Percentiles rank a stretch among this genome's conserved stretches.
These are phyloP conservation scores for Ambrosia artemisiifolia DNA, from an alignment of 129 eudicot species.

Conservation along the genomic window DNA sequence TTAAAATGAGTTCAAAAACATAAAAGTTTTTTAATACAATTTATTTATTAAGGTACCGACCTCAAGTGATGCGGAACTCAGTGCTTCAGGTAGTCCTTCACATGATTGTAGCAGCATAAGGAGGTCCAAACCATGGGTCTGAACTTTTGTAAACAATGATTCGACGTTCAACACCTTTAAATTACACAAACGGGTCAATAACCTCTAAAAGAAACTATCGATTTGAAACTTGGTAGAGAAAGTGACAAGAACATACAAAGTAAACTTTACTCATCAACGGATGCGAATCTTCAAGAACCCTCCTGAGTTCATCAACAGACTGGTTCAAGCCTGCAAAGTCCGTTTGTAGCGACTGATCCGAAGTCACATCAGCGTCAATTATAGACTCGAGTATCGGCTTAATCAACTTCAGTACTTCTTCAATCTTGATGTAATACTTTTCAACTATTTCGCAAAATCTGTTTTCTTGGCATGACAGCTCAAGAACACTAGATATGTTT, in stretches of 20 bases:
- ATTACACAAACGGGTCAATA: not conserved
- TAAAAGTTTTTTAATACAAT: not conserved
- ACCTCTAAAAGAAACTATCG: not conserved
- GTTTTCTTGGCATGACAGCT: conserved; percentile 45
- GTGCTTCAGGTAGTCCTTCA: conserved; percentile 43
- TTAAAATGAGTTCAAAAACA: conserved; percentile 5
- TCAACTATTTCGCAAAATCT: conserved; percentile 45
- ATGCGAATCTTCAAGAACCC: conserved; percentile 62
- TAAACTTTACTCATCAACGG: conserved; percentile 82
- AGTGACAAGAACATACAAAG: conserved; percentile 52
- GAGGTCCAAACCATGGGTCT: conserved; percentile 48
- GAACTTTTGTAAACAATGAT: conserved; percentile 45
- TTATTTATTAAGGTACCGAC: conserved; percentile 27
- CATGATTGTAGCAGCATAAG: conserved; percentile 56
- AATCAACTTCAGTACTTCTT: conserved; percentile 65
- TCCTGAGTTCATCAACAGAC: conserved; percentile 59
- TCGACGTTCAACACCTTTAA: conserved; percentile 75
- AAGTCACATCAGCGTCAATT: conserved; percentile 46
- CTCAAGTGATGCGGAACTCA: conserved; percentile 68
- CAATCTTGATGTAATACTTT: conserved; percentile 53
- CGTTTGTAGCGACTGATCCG: conserved; percentile 54
- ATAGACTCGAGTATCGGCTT: conserved; percentile 62
- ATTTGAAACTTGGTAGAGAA: not conserved
- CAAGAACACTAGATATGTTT: conserved; percentile 47
- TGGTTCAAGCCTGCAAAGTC: conserved; percentile 46